Evolutionary conservation across 306 rosid genomes (phyloP).

Genomic region (Acacia melanoxylon): DNA sequence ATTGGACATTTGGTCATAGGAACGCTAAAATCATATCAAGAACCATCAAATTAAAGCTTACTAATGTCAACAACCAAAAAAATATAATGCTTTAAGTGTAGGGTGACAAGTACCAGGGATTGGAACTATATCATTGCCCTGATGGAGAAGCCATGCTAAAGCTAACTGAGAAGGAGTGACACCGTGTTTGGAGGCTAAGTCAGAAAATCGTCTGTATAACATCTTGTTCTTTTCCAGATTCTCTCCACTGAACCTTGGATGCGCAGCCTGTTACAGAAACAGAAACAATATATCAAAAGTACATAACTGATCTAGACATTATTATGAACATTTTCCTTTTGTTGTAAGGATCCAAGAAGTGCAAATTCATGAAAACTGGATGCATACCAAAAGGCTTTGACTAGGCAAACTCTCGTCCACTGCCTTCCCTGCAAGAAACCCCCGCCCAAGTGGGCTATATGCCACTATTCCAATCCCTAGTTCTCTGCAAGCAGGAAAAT

Average conservation of each 20-base stretch:
- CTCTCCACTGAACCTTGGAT: slow-evolving; percentile 65
- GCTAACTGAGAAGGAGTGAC: slow-evolving; percentile 69
- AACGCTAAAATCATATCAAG: not conserved
- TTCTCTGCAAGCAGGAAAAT: slow-evolving; percentile 39
- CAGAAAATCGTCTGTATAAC: slow-evolving; percentile 44
- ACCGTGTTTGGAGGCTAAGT: slow-evolving; percentile 51
- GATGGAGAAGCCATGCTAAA: slow-evolving; percentile 73
- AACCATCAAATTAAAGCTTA: not conserved
- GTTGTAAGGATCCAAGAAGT: not conserved
- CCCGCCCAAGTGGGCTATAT: slow-evolving; percentile 76
- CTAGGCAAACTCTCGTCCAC: slow-evolving; percentile 52
- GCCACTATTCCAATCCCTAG: slow-evolving; percentile 76
- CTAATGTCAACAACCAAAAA: not conserved
- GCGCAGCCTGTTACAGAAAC: slow-evolving; percentile 35
- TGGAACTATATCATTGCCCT: slow-evolving; percentile 60
- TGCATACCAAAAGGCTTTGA: slow-evolving; percentile 55
- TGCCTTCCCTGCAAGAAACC: slow-evolving; percentile 75
- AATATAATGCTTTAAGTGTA: not conserved
- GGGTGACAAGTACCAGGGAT: slow-evolving; percentile 56
- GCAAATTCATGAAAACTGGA: slow-evolving; percentile 8
- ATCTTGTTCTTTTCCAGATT: slow-evolving; percentile 66
- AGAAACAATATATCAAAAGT: slow-evolving; percentile 1
- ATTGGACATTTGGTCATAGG: not conserved
- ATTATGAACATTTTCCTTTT: not conserved
- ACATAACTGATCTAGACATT: not conserved